Percentiles rank a stretch among this genome's conserved stretches.
These are phyloP conservation scores for Syncephalastrum sp. DNA, from an alignment of 371 early-diverging fungal species.

Conservation along the genomic window DNA sequence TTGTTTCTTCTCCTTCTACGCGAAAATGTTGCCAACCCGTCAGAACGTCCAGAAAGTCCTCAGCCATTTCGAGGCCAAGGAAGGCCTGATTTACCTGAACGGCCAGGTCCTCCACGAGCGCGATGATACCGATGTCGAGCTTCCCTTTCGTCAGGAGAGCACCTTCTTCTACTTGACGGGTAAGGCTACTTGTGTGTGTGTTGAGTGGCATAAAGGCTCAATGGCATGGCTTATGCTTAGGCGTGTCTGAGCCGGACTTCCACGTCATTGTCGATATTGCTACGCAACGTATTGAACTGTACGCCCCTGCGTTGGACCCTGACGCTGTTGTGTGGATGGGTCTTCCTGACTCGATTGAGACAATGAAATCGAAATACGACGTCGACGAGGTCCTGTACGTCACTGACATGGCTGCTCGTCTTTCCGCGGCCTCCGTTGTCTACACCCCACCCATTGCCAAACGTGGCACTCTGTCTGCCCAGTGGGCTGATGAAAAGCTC, in stretches of 20 bases:
- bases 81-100: constrained; percentile 68
- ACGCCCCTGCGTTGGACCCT: constrained; percentile 66
- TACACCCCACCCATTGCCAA: constrained; percentile 37
- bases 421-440: constrained; percentile 32
- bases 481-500: constrained; percentile 25
- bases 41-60: constrained; percentile 67
- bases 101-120: constrained; percentile 66
- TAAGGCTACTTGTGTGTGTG: constrained; percentile 5
- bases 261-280: constrained; percentile 70
- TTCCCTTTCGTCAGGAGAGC: constrained; percentile 83
- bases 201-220: background rate
- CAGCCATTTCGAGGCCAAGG: constrained; percentile 50
- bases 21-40: constrained; percentile 48
- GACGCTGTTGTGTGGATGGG: constrained; percentile 90
- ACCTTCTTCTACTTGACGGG: constrained; percentile 76
- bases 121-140: constrained; percentile 77
- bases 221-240: constrained; percentile 19
- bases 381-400: constrained; percentile 65
- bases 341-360: constrained; percentile 53
- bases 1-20: constrained; percentile 3
- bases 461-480: constrained; percentile 4
- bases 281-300: constrained; percentile 59
- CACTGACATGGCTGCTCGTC: constrained; percentile 19
- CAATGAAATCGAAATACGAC: constrained; percentile 54
- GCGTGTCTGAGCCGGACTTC: constrained; percentile 75